Evolutionary conservation across 2,329 filamentous ascomycete species (phyloP).

Genomic region (Pseudogymnoascus sp.): DNA sequence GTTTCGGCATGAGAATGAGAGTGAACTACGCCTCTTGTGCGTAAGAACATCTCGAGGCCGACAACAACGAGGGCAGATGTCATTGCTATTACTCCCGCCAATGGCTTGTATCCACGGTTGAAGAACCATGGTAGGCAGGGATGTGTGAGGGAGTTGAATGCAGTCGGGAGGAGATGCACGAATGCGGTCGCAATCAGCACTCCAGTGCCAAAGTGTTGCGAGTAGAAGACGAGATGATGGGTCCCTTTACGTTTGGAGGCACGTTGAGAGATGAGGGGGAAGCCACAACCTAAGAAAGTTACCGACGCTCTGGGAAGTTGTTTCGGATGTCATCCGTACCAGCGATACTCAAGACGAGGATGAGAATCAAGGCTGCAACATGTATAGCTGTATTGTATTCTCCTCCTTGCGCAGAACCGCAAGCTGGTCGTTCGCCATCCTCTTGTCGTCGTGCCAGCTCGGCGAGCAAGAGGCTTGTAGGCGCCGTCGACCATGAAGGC

Average conservation of each 20-base stretch:
- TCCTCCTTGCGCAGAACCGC: constrained; percentile 42
- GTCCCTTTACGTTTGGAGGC: constrained; percentile 22
- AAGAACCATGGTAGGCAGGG: constrained; percentile 69
- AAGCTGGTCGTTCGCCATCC: constrained; percentile 36
- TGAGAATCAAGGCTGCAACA: constrained; percentile 50
- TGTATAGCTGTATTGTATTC: constrained; percentile 49
- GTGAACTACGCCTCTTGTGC: constrained; percentile 57
- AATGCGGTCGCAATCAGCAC: constrained; percentile 83
- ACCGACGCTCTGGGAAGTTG: constrained; percentile 5
- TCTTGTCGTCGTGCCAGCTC: constrained; percentile 43
- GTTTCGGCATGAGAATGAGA: constrained; percentile 45
- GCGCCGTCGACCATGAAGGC: constrained; percentile 22
- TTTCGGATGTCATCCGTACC: constrained; percentile 27
- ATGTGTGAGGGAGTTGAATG: constrained; percentile 52
- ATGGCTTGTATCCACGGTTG: constrained; percentile 68
- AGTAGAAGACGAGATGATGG: constrained; percentile 43
- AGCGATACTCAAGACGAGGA: constrained; percentile 46
- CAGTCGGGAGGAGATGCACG: constrained; percentile 59
- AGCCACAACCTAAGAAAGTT: constrained; percentile 27
- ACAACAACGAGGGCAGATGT: constrained; percentile 74
- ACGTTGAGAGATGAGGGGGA: constrained; percentile 28
- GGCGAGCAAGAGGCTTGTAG: constrained; percentile 35
- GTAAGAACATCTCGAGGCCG: constrained; percentile 81
- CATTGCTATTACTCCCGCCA: constrained; percentile 79
- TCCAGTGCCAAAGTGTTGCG: constrained; percentile 68